Conservation (phyloP, 352 stramenopile genomes). For the Phytophthora aleatoria region DNA sequence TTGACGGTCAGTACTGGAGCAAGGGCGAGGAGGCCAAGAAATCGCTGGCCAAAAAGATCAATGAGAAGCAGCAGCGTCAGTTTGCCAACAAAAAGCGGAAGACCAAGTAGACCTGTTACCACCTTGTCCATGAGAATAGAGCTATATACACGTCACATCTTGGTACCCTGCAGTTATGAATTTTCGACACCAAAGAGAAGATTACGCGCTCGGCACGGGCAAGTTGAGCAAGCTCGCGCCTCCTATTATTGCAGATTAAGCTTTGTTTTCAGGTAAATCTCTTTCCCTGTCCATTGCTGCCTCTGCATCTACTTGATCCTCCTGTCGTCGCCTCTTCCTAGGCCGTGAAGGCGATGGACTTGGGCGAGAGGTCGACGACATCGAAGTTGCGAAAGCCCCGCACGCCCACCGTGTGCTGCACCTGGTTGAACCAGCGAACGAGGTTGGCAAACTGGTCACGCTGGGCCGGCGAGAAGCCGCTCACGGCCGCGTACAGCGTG, state of each 20-base stretch:
- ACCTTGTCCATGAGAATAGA: conserved; percentile 31
- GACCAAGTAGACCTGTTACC: conserved; percentile 28
- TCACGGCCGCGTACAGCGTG: conserved; percentile 50
- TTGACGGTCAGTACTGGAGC: conserved; percentile 86
- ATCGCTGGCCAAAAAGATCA: conserved; percentile 77
- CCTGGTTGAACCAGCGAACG: conserved; percentile 86
- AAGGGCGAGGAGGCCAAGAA: conserved; percentile 89
- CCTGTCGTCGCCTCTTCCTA: conserved; percentile 46
- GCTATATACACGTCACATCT: conserved; percentile 20
- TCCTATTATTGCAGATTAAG: conserved; percentile 18
- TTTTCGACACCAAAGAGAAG: too few relatives aligned
- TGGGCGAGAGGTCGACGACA: conserved; percentile 53
- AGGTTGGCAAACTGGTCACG: conserved; percentile 59
- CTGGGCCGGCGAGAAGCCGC: conserved; percentile 42
- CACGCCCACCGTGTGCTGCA: conserved; percentile 85
- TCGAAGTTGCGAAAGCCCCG: conserved; percentile 80
- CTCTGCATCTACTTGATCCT: conserved; percentile 7
- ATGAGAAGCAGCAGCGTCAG: conserved; percentile 64
- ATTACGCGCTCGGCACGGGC: neutral
- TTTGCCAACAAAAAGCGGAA: conserved; percentile 55
- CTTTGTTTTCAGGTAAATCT: neutral
- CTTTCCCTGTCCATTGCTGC: neutral
- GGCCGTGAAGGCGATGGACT: conserved; percentile 65
- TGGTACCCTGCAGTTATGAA: neutral
- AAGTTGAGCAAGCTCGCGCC: neutral